Evolutionary conservation across 352 stramenopile genomes (phyloP).

Genomic region (Globisporangium megalacanthum): DNA sequence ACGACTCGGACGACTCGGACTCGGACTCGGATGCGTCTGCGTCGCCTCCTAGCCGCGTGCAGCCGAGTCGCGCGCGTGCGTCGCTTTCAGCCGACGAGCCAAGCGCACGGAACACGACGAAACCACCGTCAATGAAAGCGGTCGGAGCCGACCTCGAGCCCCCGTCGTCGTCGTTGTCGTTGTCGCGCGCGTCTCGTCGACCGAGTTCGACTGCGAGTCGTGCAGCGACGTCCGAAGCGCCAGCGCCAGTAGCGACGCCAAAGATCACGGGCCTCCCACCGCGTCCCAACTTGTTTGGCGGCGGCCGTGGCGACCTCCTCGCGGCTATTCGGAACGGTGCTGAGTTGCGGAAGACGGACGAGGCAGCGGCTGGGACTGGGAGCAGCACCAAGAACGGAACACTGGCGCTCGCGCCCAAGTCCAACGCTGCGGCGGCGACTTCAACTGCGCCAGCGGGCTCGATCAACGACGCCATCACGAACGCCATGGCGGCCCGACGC

Average conservation of each 20-base stretch:
- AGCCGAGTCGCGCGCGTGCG: slow-evolving; percentile 4
- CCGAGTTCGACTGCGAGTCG: slow-evolving; percentile 14
- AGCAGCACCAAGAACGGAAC: neutral
- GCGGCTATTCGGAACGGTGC: slow-evolving; percentile 69
- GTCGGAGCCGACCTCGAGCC: slow-evolving; percentile 10
- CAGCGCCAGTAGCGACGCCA: neutral
- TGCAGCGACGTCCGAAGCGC: slow-evolving; percentile 1
- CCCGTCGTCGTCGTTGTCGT: neutral
- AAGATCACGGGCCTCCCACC: slow-evolving; percentile 36
- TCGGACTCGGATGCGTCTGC: slow-evolving; percentile 40
- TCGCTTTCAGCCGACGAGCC: slow-evolving; percentile 4
- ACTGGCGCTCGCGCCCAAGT: neutral
- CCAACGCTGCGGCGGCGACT: slow-evolving; percentile 13
- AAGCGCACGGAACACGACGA: slow-evolving; percentile 15
- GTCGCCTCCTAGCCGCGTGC: slow-evolving; percentile 3
- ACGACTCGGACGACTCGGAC: slow-evolving; percentile 34
- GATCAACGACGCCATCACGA: slow-evolving; percentile 77
- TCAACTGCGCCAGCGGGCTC: slow-evolving; percentile 38
- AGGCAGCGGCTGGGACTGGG: neutral
- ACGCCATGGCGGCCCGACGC: slow-evolving; percentile 72
- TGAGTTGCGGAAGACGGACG: slow-evolving; percentile 41
- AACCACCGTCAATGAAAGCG: slow-evolving; percentile 19
- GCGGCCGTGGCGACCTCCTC: slow-evolving; percentile 62
- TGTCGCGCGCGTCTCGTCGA: slow-evolving; percentile 11
- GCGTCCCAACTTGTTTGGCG: slow-evolving; percentile 65